These are phyloP conservation scores for Polyporus arcularius DNA, from an alignment of 768 basidiomycete genomes.

Conservation along the genomic window DNA sequence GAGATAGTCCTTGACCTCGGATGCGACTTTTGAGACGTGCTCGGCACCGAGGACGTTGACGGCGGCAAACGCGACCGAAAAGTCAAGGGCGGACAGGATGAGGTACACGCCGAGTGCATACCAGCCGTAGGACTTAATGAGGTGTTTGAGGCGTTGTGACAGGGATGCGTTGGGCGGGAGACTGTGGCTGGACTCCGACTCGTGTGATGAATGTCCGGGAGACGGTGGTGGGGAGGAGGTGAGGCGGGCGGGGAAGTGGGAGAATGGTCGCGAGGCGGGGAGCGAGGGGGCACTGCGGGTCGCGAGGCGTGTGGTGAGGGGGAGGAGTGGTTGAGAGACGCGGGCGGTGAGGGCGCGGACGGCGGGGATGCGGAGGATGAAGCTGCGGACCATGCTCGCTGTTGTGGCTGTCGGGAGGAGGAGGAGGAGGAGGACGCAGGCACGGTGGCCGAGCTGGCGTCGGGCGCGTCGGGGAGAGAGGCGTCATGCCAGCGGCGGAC, in stretches of 20 bases:
- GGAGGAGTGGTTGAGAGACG: constrained; percentile 45
- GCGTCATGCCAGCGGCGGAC: constrained; percentile 5
- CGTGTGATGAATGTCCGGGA: constrained; percentile 20
- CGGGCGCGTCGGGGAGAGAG: neutral
- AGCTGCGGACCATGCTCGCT: constrained; percentile 27
- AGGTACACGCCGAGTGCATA: constrained; percentile 93
- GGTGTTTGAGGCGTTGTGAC: constrained; percentile 72
- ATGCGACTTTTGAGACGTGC: constrained; percentile 71
- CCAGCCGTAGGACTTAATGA: constrained; percentile 93
- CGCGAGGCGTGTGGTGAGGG: constrained; percentile 45
- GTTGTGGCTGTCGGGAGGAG: neutral
- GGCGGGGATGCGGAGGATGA: constrained; percentile 48
- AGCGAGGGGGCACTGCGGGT: constrained; percentile 31
- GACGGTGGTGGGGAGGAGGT: constrained; percentile 40
- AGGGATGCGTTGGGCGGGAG: constrained; percentile 56
- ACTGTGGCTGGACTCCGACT: constrained; percentile 19
- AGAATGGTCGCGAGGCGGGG: constrained; percentile 45
- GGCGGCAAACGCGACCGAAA: constrained; percentile 79
- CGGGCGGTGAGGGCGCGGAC: constrained; percentile 48
- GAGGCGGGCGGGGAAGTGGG: constrained; percentile 49
- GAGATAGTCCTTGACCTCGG: constrained; percentile 54
- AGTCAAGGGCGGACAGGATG: constrained; percentile 73
- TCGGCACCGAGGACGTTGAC: constrained; percentile 91
- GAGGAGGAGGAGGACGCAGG: neutral
- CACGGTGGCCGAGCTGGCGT: neutral